phyloP scores from a whole-genome alignment of 2,329 filamentous ascomycete genomes.

The Sphaerulina musiva region DNA sequence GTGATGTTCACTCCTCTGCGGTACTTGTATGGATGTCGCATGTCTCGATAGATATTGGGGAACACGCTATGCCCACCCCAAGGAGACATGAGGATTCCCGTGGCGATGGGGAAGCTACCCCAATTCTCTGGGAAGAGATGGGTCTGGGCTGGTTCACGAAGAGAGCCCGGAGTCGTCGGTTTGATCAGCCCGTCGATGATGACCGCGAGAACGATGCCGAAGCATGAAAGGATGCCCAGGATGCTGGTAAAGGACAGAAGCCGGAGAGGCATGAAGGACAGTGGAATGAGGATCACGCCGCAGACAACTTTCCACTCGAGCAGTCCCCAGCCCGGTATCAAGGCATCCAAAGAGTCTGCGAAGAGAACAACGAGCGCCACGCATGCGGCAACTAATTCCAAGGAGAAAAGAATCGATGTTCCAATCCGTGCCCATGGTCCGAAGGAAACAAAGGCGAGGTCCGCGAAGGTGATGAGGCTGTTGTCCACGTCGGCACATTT shows the following conservation, averaged over 20 bases:
- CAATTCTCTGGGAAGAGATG: constrained; percentile 80
- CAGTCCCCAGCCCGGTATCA: constrained; percentile 65
- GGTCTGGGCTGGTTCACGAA: constrained; percentile 71
- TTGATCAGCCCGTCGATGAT: constrained; percentile 84
- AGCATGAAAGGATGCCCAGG: constrained; percentile 82
- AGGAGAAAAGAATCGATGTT: constrained; percentile 76
- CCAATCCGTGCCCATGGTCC: constrained; percentile 72
- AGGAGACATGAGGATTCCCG: constrained; percentile 81
- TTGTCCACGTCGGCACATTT: constrained; percentile 83
- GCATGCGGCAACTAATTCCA: constrained; percentile 81
- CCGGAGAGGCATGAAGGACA: constrained; percentile 78
- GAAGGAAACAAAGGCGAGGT: constrained; percentile 86
- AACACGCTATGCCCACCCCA: constrained; percentile 71
- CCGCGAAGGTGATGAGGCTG: constrained; percentile 86
- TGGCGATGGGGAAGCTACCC: constrained; percentile 77
- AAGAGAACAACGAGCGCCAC: constrained; percentile 91
- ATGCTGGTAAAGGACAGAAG: constrained; percentile 85
- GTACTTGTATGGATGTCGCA: constrained; percentile 80
- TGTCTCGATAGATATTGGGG: constrained; percentile 75
- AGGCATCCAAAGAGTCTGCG: constrained; percentile 75
- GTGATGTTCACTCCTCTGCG: constrained; percentile 66
- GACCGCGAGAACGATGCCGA: constrained; percentile 79
- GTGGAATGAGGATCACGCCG: constrained; percentile 66
- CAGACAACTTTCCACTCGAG: constrained; percentile 81
- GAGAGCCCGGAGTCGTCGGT: constrained; percentile 68